Evolutionary conservation across 2,329 filamentous ascomycete species (phyloP), one percentile per base, ranked within the genome.

Genomic region (Clonostachys rosea): DNA sequence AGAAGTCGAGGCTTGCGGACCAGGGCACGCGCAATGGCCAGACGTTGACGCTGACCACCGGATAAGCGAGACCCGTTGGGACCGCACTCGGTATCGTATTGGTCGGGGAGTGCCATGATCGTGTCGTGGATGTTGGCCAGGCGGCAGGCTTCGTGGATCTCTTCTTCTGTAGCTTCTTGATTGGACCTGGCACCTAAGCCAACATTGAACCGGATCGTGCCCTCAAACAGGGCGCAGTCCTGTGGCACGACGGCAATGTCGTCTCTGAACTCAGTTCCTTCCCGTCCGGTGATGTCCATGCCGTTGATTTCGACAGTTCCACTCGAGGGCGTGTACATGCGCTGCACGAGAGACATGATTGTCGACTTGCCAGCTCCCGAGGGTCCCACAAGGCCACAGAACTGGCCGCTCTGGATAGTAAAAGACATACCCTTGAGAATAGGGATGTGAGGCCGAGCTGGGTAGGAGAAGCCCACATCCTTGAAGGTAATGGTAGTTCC

Each of bases 1-100:
- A 95, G 65, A 2, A 95, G 73, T 42, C 84, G 76, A 0, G 89
- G 89, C 51, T 80, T 76, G 1, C 89, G 78, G 4, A 91, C 76
- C 4, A 92, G 71, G 0, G 89, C 88, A 20, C 89, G 76, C 0
- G 90, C 89, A 58, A 95, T 91, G 1, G 84, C 83, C 13, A 95
- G 66, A 1, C 89, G 78, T 63, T 95, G 89, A 14, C 84, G 81
- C 61, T 95, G 89, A 0, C 90, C 90, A 2, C 89, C 89, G 0
- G 86, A 91, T 4, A 95, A 66, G 18, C 84, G 76, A 0, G 86
- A 84, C 3, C 86, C 87, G 51, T 87, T 84, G n/a, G 87, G 84
- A 7, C 91, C 78, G 24, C 84, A 73, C 50, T 78, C 75, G 0
- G 84, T 88, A 12, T 84, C 66, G 57, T 89, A 89, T 1, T 83